A percentile compares a stretch with the other conserved stretches of the same genome.
Conservation (phyloP, 108 stramenopile species). For the Nitzschia sp. region DNA sequence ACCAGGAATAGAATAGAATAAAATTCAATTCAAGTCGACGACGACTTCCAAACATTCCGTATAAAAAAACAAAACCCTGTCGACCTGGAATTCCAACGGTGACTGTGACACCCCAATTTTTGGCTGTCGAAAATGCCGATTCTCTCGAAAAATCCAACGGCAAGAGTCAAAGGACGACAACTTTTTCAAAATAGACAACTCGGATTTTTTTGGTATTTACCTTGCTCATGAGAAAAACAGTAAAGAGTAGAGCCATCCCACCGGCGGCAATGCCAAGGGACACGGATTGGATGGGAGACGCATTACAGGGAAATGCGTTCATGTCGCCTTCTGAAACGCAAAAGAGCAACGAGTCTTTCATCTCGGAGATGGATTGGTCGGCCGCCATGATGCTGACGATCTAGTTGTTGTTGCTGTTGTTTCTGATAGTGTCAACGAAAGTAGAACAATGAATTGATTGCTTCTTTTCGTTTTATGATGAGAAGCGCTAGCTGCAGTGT, state of each 20-base stretch:
- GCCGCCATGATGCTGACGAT: background rate
- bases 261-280: slow-evolving; percentile 49
- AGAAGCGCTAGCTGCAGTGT: too few species aligned
- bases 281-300: slow-evolving; percentile 41
- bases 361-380: background rate
- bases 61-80: background rate
- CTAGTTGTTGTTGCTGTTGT: too few species aligned
- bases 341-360: slow-evolving; percentile 4
- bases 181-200: background rate
- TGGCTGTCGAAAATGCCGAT: background rate
- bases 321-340: background rate
- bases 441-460: background rate
- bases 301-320: slow-evolving; percentile 47
- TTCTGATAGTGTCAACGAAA: slow-evolving; percentile 1
- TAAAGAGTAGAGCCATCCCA: slow-evolving; percentile 49
- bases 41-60: background rate
- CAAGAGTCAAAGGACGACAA: background rate
- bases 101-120: background rate
- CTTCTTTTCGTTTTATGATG: background rate
- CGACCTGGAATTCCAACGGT: background rate
- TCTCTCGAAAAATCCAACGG: background rate
- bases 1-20: background rate
- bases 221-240: slow-evolving; percentile 44
- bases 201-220: too few species aligned
- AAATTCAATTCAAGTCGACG: background rate